Evolutionary conservation across 345 rosid genomes (phyloP), one percentile per base, ranked within the genome.

Genomic region (Reutealis trisperma): DNA sequence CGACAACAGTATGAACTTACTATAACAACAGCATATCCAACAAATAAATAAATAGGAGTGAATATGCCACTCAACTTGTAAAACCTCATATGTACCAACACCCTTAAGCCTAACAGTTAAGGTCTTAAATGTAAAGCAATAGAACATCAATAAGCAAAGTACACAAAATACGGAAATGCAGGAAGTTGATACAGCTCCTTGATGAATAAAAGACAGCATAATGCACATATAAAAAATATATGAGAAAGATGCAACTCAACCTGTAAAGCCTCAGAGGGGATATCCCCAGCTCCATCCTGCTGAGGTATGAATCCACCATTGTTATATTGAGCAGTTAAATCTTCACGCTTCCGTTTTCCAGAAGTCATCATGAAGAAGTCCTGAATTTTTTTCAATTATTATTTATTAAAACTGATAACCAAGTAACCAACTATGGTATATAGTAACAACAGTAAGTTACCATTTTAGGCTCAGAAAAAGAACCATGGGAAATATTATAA

Each of bases 301-400:
- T 96, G 99, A 42, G 99, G 97, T 79, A 96, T 92, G 77, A 84
- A 91, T 62, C 94, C 92, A 84, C 99, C 95, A 86, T 89, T 92
- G 58, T 87, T 89, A 89, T 86, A 92, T 67, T 84, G 93, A 0
- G 82, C 37, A 57, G 92, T 72, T 64, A 92, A 81, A 75, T 93
- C 99, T 63, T 92, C 99, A 71, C 98, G 99, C 86, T 93, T 96
- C 67, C 99, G 85, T 83, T 96, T 96, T 78, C 97, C 98, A 63
- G 97, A 73, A 73, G 98, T 70, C 79, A 78, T 63, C 78, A 74
- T 88, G 86, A 96, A 91, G 89, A 96, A 90, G 84, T 96, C 97
- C 99, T 96, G 90, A 63, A 74, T 82, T 74, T 74, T 81, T 78
- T 77, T 75, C 76, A 73, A 80, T 73, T 45, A 71, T 83, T 67